Evolutionary conservation across 1,139 yeast genomes (phyloP).

Genomic region (Pichiaceae sp.): DNA sequence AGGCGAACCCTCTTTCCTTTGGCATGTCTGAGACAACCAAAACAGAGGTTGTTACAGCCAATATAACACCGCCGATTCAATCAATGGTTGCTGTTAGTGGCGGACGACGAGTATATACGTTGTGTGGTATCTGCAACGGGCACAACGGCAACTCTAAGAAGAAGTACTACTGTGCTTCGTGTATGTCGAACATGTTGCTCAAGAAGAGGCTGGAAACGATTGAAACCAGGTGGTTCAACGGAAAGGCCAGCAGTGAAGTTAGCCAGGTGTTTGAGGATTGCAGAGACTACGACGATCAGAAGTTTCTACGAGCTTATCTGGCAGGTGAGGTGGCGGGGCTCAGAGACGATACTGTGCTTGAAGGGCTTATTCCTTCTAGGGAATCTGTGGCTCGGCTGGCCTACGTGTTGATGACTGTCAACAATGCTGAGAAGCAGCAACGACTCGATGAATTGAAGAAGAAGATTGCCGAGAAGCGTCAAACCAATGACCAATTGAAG

Average conservation of each 20-base stretch:
- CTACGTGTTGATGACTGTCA: slow-evolving; percentile 35
- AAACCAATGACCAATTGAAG: slow-evolving; percentile 5
- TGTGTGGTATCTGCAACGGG: slow-evolving; percentile 13
- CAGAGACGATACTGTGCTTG: background rate
- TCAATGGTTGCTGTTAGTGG: too few relatives aligned
- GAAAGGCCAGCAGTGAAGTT: slow-evolving; percentile 12
- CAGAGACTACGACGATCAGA: slow-evolving; percentile 13
- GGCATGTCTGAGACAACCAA: background rate
- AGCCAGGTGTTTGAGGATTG: slow-evolving; percentile 16
- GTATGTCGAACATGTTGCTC: slow-evolving; percentile 18
- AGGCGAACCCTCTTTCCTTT: background rate
- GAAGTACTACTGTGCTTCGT: slow-evolving; percentile 15
- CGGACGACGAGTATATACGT: background rate
- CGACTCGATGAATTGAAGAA: slow-evolving; percentile 21
- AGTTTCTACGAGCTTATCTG: slow-evolving; percentile 11
- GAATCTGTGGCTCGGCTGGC: slow-evolving; percentile 34
- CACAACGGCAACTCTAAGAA: background rate
- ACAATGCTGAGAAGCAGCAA: slow-evolving; percentile 25
- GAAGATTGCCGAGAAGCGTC: slow-evolving; percentile 8
- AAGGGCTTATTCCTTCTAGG: slow-evolving; percentile 21
- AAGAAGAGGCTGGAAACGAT: slow-evolving; percentile 15
- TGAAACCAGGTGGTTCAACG: slow-evolving; percentile 11
- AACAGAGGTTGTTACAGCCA: background rate
- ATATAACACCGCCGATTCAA: too few relatives aligned
- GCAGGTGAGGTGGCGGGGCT: slow-evolving; percentile 1